Evolutionary conservation across 495 filamentous ascomycete genomes (phyloP).

Genomic region (Lasiosphaeriaceae sp.): DNA sequence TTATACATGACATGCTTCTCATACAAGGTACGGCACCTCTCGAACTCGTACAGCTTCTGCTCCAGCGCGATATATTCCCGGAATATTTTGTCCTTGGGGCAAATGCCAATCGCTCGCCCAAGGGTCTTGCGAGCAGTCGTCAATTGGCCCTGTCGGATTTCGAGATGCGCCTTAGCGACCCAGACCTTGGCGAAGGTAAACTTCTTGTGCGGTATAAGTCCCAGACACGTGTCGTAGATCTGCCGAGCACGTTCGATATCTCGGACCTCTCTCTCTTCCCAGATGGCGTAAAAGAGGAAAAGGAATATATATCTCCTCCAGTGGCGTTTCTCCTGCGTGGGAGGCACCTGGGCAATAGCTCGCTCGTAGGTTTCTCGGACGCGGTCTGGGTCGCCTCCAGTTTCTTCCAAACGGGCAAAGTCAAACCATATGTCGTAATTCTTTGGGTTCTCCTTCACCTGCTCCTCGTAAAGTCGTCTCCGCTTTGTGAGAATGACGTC

Average conservation of each 20-base stretch:
- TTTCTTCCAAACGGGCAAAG: conserved; percentile 87
- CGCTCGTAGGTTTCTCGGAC: conserved; percentile 93
- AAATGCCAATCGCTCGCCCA: conserved; percentile 86
- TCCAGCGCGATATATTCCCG: conserved; percentile 90
- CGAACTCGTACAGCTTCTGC: conserved; percentile 86
- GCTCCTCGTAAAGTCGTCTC: conserved; percentile 89
- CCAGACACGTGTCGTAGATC: conserved; percentile 85
- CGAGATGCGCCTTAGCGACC: conserved; percentile 90
- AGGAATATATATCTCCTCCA: conserved; percentile 97
- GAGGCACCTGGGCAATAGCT: conserved; percentile 92
- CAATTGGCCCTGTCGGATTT: conserved; percentile 81
- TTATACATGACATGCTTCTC: conserved; percentile 93
- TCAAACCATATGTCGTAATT: conserved; percentile 98
- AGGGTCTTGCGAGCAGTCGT: conserved; percentile 78
- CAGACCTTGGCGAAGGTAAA: conserved; percentile 98
- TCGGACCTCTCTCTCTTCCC: conserved; percentile 81
- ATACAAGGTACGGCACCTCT: conserved; percentile 83
- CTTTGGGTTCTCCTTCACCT: conserved; percentile 84
- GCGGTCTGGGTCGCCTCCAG: conserved; percentile 69
- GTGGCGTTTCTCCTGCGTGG: conserved; percentile 93
- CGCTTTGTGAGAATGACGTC: conserved; percentile 94
- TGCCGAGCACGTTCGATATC: conserved; percentile 79
- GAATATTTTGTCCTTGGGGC: conserved; percentile 93
- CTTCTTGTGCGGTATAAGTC: conserved; percentile 87
- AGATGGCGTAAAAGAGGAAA: conserved; percentile 95